Conservation (phyloP, 306 rosid genomes). For the Castanea sativa region DNA sequence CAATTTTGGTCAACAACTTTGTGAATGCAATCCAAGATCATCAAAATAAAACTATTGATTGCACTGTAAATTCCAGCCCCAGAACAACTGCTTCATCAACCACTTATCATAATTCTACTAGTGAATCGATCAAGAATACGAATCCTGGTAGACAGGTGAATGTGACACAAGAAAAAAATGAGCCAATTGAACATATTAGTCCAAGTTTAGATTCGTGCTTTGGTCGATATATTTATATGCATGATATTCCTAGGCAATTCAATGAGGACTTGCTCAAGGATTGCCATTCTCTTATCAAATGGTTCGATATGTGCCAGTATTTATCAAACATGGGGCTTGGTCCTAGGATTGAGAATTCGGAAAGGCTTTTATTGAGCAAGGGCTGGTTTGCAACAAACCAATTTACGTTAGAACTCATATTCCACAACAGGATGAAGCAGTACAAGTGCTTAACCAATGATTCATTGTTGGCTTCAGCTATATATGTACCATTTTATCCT, state of each 20-base stretch:
- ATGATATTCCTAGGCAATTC: slow-evolving; percentile 51
- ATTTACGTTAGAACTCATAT: slow-evolving; percentile 54
- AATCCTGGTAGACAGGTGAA: not conserved
- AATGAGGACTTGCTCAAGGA: slow-evolving; percentile 41
- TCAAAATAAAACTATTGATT: not conserved
- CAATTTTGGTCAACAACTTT: slow-evolving; percentile 19
- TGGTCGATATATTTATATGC: slow-evolving; percentile 40
- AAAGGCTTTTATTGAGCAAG: not conserved
- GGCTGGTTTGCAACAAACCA: slow-evolving; percentile 60
- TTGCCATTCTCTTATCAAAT: slow-evolving; percentile 34
- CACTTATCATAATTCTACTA: not conserved
- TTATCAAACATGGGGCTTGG: slow-evolving; percentile 52
- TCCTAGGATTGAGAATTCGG: slow-evolving; percentile 17
- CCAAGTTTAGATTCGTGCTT: slow-evolving; percentile 30
- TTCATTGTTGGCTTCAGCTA: slow-evolving; percentile 54
- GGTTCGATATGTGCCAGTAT: slow-evolving; percentile 49
- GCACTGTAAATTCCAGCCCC: not conserved
- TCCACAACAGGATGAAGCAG: slow-evolving; percentile 56
- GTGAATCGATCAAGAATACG: not conserved
- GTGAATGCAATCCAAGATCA: slow-evolving; percentile 3
- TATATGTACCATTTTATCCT: slow-evolving; percentile 54
- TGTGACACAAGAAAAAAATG: not conserved
- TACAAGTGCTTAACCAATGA: slow-evolving; percentile 59
- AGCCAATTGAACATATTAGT: not conserved
- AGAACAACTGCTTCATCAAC: too few relatives aligned